Conservation (phyloP, 2,329 filamentous ascomycete genomes). For the Sporothrix brunneoviolacea region DNA sequence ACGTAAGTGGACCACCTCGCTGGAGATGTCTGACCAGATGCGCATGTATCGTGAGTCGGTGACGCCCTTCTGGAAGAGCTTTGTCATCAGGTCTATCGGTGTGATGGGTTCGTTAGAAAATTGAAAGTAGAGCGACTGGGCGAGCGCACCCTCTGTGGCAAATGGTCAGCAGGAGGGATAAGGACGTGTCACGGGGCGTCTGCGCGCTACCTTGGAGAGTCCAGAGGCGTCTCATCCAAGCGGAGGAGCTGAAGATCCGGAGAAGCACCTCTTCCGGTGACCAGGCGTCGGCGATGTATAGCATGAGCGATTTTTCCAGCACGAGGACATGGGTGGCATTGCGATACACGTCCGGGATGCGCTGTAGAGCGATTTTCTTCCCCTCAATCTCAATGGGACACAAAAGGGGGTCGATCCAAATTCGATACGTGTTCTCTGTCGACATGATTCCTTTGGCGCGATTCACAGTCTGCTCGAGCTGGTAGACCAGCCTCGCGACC, state of each 20-base stretch:
- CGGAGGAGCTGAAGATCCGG: slow-evolving; percentile 2
- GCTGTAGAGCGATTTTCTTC: slow-evolving; percentile 26
- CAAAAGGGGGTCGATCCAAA: slow-evolving; percentile 32
- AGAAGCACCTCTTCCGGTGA: background rate
- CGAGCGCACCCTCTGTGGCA: slow-evolving; percentile 8
- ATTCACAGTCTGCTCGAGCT: background rate
- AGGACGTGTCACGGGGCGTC: too few species aligned
- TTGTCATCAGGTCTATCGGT: background rate
- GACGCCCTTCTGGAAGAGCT: background rate
- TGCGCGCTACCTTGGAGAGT: slow-evolving; percentile 2
- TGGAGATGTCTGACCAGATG: slow-evolving; percentile 5
- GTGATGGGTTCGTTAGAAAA: background rate
- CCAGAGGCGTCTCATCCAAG: slow-evolving; percentile 2
- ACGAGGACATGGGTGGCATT: slow-evolving; percentile 28
- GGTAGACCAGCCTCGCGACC: slow-evolving; percentile 21
- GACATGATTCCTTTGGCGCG: background rate
- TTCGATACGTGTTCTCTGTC: slow-evolving; percentile 14
- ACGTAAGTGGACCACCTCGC: background rate
- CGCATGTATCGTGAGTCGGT: slow-evolving; percentile 4
- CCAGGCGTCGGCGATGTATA: slow-evolving; percentile 14
- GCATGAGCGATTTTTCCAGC: slow-evolving; percentile 27
- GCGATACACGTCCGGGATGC: slow-evolving; percentile 29
- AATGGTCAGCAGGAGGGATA: too few species aligned
- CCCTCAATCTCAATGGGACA: slow-evolving; percentile 24
- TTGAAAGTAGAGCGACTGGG: slow-evolving; percentile 9